These are phyloP conservation scores for Boletus sp. DNA, from an alignment of 768 basidiomycete genomes.

Conservation along the genomic window DNA sequence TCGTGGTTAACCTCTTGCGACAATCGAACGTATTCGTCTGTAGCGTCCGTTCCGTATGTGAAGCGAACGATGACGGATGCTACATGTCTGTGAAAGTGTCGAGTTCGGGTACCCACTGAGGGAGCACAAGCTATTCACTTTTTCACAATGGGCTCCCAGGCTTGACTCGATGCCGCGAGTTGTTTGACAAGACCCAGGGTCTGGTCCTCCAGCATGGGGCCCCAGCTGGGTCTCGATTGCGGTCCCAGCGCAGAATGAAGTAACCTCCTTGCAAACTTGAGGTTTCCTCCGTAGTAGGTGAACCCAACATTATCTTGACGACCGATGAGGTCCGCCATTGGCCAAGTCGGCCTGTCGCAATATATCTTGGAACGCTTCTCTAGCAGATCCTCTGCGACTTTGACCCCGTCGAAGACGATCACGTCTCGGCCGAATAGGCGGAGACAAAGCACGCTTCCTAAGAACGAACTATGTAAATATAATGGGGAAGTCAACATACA, in stretches of 20 bases:
- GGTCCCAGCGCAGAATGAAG: conserved; percentile 36
- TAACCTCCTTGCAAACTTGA: conserved; percentile 39
- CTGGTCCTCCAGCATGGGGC: conserved; percentile 3
- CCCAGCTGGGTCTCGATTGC: neutral
- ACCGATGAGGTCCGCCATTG: conserved; percentile 42
- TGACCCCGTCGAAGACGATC: conserved; percentile 42
- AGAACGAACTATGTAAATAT: neutral
- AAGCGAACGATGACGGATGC: conserved; percentile 37
- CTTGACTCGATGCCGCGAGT: neutral
- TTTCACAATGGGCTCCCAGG: conserved; percentile 1
- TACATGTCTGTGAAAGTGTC: conserved; percentile 26
- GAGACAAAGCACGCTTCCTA: conserved; percentile 40
- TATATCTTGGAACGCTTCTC: conserved; percentile 44
- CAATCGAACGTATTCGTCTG: conserved; percentile 24
- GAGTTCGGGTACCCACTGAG: neutral
- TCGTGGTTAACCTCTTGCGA: conserved; percentile 33
- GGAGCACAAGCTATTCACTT: neutral
- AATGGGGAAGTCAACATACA: conserved; percentile 12
- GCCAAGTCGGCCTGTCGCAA: conserved; percentile 47
- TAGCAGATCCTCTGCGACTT: conserved; percentile 41
- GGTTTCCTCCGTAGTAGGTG: conserved; percentile 9
- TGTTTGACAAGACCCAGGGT: conserved; percentile 1
- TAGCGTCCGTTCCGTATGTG: conserved; percentile 40
- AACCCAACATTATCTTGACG: conserved; percentile 40
- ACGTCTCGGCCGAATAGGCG: conserved; percentile 41